phyloP scores from a whole-genome alignment of 306 rosid genomes.

The Coriaria nepalensis region DNA sequence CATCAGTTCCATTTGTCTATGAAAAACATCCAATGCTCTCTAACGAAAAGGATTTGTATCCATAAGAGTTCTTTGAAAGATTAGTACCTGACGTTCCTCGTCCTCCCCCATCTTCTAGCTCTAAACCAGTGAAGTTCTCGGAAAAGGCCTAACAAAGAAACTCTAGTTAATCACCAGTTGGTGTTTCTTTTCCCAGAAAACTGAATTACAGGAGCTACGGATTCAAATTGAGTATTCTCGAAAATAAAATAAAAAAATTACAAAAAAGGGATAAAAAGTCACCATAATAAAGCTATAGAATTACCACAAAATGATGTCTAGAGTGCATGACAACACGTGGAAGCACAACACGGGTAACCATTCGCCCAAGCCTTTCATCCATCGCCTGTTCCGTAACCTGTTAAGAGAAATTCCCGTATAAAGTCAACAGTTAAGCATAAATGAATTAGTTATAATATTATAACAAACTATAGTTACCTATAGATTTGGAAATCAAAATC shows the following conservation, averaged over 20 bases:
- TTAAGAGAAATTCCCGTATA: constrained; percentile 10
- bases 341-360: constrained; percentile 88
- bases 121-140: constrained; percentile 79
- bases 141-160: constrained; percentile 67
- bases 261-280: too few species aligned
- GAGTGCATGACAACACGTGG: constrained; percentile 98
- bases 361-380: constrained; percentile 91
- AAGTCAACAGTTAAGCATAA: constrained; percentile 3
- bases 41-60: background rate
- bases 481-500: background rate
- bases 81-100: constrained; percentile 90
- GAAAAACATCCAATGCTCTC: too few species aligned
- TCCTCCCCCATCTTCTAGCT: constrained; percentile 99
- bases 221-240: background rate
- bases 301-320: constrained; percentile 81
- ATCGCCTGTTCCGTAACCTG: constrained; percentile 82
- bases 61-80: background rate
- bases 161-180: background rate
- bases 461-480: too few species aligned
- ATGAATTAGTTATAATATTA: too few species aligned
- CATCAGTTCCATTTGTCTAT: too few species aligned
- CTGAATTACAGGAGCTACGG: background rate
- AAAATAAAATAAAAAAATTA: background rate
- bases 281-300: background rate
- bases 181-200: too few species aligned